Base-by-base conservation (phyloP, 179 eudicot genomes). In the Amaranthus tricolor region DNA sequence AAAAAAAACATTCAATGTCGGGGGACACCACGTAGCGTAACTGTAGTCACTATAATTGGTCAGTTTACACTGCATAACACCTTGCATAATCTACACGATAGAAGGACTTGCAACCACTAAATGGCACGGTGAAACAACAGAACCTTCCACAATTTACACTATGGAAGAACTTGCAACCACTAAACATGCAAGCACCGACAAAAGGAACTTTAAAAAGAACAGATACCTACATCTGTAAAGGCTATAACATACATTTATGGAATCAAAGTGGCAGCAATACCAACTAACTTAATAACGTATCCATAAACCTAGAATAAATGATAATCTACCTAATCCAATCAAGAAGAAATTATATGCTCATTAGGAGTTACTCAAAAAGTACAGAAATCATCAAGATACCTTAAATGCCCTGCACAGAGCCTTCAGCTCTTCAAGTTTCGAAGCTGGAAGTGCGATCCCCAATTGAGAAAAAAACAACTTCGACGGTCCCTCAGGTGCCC, bases 381-480 rank as follows among this genome's bases (percentile, higher is more conserved):
- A 31, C 40, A 31, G 40, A 31, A 1, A 31, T 31, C 40, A 31
- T 31, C 40, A 31, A 31, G 58, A 52, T 74, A 88, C 94, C 88
- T 86, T 85, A 57, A 53, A 88, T 63, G 79, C 24, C 78, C 49
- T 77, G 81, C 78, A 82, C 61, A 85, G 70, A 43, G 66, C 67
- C 70, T 67, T 81, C 52, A 88, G 49, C 24, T 80, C 82, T 48
- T 74, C 74, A 40, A 80, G 66, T 70, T 75, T 85, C 0, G 87
- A 24, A 19, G 84, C 64, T 76, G 95, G 84, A 70, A 87, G 90
- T 45, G 43, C 21, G 45, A n/a, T 60, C 47, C 69, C 67, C 66
- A 90, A 76, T 78, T 81, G 83, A 45, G 84, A 58, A 58, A 58
- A 61, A 48, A 86, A 68, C 52, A 90, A 76, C 31, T 76, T 83